Evolutionary conservation across 495 filamentous ascomycete species (phyloP), one percentile per base, ranked within the genome.

Genomic region (Hypoxylon lienhwacheense): DNA sequence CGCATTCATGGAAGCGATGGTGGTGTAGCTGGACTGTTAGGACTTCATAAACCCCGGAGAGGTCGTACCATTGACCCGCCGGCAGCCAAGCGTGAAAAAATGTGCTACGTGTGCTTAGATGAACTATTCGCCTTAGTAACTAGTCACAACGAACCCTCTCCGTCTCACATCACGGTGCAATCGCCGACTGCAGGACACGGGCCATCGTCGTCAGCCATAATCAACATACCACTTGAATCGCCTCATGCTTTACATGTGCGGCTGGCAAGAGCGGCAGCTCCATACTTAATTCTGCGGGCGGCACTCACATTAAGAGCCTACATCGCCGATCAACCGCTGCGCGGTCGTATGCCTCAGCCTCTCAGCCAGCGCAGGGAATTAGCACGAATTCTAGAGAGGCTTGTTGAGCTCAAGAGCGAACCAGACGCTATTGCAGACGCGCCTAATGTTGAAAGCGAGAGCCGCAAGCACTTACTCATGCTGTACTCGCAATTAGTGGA

Each of bases 281-380:
- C 91, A 0, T 93, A 90, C 56, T 75, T 97, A 0, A 88, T 97
- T 39, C 77, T 96, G 3, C 85, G 93, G 4, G 83, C 83, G 17
- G 90, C 88, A 1, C 73, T 96, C 5, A 83, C 89, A 1, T 68
- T 98, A 21, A 83, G 89, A 40, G 75, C 84, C 2, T 97, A 95
- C 62, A 85, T 92, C 35, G 87, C 90, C 4, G 93, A 98, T 68
- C 93, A 97, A 62, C 93, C 93, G 11, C 75, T 98, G 7, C 78
- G 93, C 11, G 95, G 93, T 0, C 75, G 84, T n/a, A 91, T 93
- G 86, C 93, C 93, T 22, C 90, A 95, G 67, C 93, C 93, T 3
- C 78, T 86, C 10, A 82, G 82, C 0, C 89, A 96, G 60, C 82
- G 89, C 31, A 82, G 79, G 58, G 91, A 93, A 59, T 70, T 98